A percentile compares a stretch with the other conserved stretches of the same genome.
phyloP scores from a whole-genome alignment of 2,329 filamentous ascomycete genomes.

The Lasiodiplodia hormozganensis region DNA sequence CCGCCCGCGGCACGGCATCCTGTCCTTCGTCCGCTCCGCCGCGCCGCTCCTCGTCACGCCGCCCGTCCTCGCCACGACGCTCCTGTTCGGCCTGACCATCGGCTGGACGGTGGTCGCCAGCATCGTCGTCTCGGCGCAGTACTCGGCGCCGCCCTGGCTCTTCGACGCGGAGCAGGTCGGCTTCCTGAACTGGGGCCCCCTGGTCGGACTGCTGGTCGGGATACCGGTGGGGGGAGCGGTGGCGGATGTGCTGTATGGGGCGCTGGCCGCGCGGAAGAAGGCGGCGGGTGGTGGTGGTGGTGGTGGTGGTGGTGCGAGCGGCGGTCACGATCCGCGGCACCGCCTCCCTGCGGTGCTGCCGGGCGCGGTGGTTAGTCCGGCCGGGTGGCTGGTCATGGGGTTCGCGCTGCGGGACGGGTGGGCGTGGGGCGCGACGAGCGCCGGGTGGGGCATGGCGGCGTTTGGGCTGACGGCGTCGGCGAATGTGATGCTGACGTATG shows the following conservation, averaged over 20 bases:
- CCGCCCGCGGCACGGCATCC: neutral
- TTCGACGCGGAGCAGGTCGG: neutral
- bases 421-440: neutral
- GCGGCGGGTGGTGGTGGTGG: neutral
- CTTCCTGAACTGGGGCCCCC: neutral
- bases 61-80: neutral
- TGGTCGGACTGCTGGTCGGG: neutral
- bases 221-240: neutral
- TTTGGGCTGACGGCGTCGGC: slow-evolving; percentile 2
- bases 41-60: neutral
- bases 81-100: neutral
- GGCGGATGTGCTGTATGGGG: neutral
- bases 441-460: neutral
- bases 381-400: slow-evolving; percentile 1
- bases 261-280: too few relatives aligned
- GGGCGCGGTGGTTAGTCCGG: neutral
- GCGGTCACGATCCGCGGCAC: neutral
- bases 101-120: neutral
- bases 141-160: neutral
- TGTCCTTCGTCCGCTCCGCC: neutral
- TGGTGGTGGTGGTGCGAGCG: neutral
- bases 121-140: neutral
- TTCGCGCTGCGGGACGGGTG: neutral
- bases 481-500: slow-evolving; percentile 1
- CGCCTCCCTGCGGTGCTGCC: neutral